Evolutionary conservation across 2,329 filamentous ascomycete genomes (phyloP).

Genomic region (Cladosporium sp.): DNA sequence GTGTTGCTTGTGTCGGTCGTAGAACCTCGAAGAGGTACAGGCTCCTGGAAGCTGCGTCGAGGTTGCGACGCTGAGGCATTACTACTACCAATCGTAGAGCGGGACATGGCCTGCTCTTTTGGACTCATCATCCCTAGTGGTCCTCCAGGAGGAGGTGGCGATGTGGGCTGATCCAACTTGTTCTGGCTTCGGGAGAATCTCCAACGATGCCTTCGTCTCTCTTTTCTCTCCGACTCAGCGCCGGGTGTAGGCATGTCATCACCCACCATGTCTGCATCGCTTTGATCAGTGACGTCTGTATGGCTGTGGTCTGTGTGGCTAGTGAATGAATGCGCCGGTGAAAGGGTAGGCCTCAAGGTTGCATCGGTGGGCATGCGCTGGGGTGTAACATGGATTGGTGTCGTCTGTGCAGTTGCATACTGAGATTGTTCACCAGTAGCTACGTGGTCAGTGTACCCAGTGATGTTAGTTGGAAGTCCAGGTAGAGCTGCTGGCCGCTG

Average conservation of each 20-base stretch:
- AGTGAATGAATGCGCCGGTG: slow-evolving; percentile 74
- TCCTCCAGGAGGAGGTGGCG: slow-evolving; percentile 20
- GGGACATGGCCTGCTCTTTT: slow-evolving; percentile 33
- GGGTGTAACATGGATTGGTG: slow-evolving; percentile 75
- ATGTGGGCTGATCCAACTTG: slow-evolving; percentile 30
- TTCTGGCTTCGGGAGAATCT: slow-evolving; percentile 57
- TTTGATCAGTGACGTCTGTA: slow-evolving; percentile 72
- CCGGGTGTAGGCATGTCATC: slow-evolving; percentile 46
- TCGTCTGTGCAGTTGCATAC: slow-evolving; percentile 38
- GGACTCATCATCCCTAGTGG: slow-evolving; percentile 34
- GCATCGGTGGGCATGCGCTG: slow-evolving; percentile 64
- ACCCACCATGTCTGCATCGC: slow-evolving; percentile 73
- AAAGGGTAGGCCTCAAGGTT: slow-evolving; percentile 65
- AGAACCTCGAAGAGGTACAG: slow-evolving; percentile 24
- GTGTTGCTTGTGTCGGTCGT: slow-evolving; percentile 24
- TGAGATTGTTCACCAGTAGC: slow-evolving; percentile 40
- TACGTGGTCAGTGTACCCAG: slow-evolving; percentile 21
- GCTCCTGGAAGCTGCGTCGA: slow-evolving; percentile 35
- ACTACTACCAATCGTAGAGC: slow-evolving; percentile 35
- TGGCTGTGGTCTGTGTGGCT: slow-evolving; percentile 66
- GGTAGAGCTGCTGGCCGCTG: slow-evolving; percentile 9
- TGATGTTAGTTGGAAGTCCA: background rate
- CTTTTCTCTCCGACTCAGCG: slow-evolving; percentile 45
- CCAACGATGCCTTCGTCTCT: slow-evolving; percentile 72
- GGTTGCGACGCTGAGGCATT: slow-evolving; percentile 26